These are phyloP conservation scores for Paramyrothecium roridum DNA, from an alignment of 2,329 filamentous ascomycete species.

Conservation along the genomic window DNA sequence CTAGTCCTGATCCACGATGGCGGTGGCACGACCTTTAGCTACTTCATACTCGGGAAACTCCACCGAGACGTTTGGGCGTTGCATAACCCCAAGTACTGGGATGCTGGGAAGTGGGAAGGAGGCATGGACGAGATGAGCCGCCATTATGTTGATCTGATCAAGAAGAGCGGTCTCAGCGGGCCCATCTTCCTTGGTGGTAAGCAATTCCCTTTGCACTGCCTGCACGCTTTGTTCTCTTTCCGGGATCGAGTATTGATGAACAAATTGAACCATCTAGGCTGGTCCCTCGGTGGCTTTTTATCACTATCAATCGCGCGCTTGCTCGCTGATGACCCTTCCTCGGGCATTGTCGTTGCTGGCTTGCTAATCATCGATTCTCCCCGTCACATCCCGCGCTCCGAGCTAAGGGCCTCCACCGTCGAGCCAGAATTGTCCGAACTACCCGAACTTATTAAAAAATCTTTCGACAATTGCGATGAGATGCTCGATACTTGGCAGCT, in stretches of 20 bases:
- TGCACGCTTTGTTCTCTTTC: not conserved
- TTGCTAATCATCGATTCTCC: slow-evolving; percentile 24
- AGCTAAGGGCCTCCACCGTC: slow-evolving; percentile 8
- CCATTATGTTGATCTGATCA: slow-evolving; percentile 20
- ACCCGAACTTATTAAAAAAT: slow-evolving; percentile 20
- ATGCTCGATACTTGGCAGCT: slow-evolving; percentile 25
- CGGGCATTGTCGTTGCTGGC: slow-evolving; percentile 18
- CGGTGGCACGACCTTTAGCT: slow-evolving; percentile 25
- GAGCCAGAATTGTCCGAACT: slow-evolving; percentile 14
- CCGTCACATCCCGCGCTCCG: slow-evolving; percentile 17
- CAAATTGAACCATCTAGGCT: slow-evolving; percentile 13
- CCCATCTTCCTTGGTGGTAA: slow-evolving; percentile 22
- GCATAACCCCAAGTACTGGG: slow-evolving; percentile 23
- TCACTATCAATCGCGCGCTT: slow-evolving; percentile 19
- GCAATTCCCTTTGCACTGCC: not conserved
- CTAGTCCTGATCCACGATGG: slow-evolving; percentile 27
- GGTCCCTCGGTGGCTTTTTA: slow-evolving; percentile 25
- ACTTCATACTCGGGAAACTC: slow-evolving; percentile 21
- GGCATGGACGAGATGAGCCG: slow-evolving; percentile 24
- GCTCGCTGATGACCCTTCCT: slow-evolving; percentile 16
- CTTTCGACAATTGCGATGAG: slow-evolving; percentile 24
- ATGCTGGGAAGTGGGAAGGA: slow-evolving; percentile 17
- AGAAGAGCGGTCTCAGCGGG: slow-evolving; percentile 17
- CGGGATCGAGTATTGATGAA: not conserved
- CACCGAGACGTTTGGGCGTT: slow-evolving; percentile 26